Base-by-base conservation (phyloP, 768 basidiomycete genomes). In the Mycena vulgaris region DNA sequence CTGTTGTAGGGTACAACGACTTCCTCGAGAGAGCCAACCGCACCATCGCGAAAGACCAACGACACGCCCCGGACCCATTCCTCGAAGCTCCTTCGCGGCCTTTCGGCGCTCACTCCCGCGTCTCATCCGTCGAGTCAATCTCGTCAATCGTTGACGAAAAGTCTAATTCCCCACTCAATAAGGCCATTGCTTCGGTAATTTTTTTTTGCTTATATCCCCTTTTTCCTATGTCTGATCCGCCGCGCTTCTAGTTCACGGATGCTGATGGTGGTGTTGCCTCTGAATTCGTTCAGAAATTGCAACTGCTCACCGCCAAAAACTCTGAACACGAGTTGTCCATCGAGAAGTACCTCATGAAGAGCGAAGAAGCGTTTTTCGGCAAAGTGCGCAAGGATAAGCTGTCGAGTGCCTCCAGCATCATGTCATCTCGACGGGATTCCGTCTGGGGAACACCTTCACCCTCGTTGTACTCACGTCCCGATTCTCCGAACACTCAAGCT, bases 91-190 rank as follows among this genome's bases (percentile, higher is more conserved):
- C 95, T 11, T 84, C 81, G 33, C 87, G 88, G 69, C 95, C 95
- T 1, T 97, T 97, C 80, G 94, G 94, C 60, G 74, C 84, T 14
- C 94, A 95, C 78, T 95, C 93, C 47, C 88, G 95, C 7, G 87
- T 89, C 8, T 91, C 92, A 0, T 96, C 95, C 1, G 90, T 93
- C n/a, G 96, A 97, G 75, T 96, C 95, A 7, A 96, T 97, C 64
- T 90, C 93, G 17, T 93, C 94, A 5, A 95, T 97, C 61, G 92
- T 95, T 33, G 95, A 96, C 71, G 96, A 97, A 75, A 97, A 97
- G 84, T 84, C 86, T 1, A 93, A 93, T 71, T 96, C 96, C 27
- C 96, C 96, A 14, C 83, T 97, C 68, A 98, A 98, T 84, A 97
- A 97, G 81, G 95, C 96, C 14, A 95, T 95, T 75, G 92, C 92